A percentile compares a stretch with the other conserved stretches of the same genome.
phyloP scores from a whole-genome alignment of 305 asterid genomes.

The Fraxinus sp. region DNA sequence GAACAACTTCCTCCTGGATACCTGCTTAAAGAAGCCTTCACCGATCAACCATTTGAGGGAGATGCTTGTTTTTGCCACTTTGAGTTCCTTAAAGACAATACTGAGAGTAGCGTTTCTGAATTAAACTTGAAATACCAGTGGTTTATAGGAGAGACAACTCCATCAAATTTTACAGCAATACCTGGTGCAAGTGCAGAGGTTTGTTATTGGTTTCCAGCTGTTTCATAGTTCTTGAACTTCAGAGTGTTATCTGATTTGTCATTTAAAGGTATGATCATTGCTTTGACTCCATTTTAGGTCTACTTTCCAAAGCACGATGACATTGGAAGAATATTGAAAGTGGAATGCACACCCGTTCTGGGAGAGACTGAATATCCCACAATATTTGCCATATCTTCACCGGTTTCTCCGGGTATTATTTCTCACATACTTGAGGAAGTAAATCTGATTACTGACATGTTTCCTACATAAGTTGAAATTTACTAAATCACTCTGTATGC shows the following conservation, averaged over 20 bases:
- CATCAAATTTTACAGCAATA: conserved; percentile 65
- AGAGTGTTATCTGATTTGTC: background rate
- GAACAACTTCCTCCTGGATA: conserved; percentile 85
- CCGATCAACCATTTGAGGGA: conserved; percentile 84
- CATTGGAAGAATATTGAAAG: conserved; percentile 74
- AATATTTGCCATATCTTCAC: conserved; percentile 82
- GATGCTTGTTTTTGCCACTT: conserved; percentile 94
- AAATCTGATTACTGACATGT: background rate
- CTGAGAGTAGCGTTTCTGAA: conserved; percentile 46
- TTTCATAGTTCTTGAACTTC: conserved; percentile 17
- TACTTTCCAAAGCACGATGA: conserved; percentile 83
- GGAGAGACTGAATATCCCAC: conserved; percentile 67
- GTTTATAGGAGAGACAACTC: conserved; percentile 75
- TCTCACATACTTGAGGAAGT: conserved; percentile 19
- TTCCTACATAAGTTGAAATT: conserved; percentile 2
- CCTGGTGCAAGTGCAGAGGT: conserved; percentile 83
- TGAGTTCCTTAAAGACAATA: conserved; percentile 66
- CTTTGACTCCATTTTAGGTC: conserved; percentile 46
- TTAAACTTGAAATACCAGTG: conserved; percentile 79
- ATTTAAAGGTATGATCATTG: conserved; percentile 1
- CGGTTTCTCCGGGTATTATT: conserved; percentile 78
- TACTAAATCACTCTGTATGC: background rate
- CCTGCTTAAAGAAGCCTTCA: conserved; percentile 63
- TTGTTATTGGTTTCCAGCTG: conserved; percentile 35
- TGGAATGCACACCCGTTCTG: conserved; percentile 78